Base-by-base conservation (phyloP, 768 basidiomycete genomes). In the Hortiboletus campestris region DNA sequence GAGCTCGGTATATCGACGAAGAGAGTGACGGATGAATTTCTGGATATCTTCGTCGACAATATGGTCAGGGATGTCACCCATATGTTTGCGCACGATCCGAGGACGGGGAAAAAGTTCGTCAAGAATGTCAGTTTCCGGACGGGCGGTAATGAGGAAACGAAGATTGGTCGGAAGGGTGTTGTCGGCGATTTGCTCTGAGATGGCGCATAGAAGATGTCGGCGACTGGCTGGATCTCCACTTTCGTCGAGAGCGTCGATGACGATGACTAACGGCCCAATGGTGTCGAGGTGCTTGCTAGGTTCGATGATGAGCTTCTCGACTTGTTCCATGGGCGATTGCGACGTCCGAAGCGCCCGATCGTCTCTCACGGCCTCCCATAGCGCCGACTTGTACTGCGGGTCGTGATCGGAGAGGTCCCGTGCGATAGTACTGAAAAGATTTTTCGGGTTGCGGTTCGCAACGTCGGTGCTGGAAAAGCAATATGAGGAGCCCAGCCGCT, bases 201-300 rank as follows among this genome's bases (percentile, higher is more conserved):
- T 36, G 17, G 55, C 38, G 7, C 16, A 2, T 9, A 74, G 60
- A 22, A 71, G 52, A 2, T 38, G 35, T n/a, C 34, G 36, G 11
- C 61, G 62, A 38, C 19, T 4, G 9, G n/a, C 36, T 13, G n/a
- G 19, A 19, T 63, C 40, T 6, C 56, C 59, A 36, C 61, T 62
- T 22, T 61, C 58, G 40, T 69, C 67, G 17, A 72, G 54, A 7
- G 51, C 69, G 41, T 74, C 72, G 9, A 73, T 60, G 41, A 74
- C 59, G 19, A 72, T 55, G 17, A 72, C 46, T 4, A 72, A 48
- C 9, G 71, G 72, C 2, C 66, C 63, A 31, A 62, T 25, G 14
- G 50, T 36, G 12, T 55, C 53, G 16, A 68, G n/a, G 7, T 49
- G 25, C 28, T 36, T 11, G 9, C 59, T 55, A 10, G 70, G 68